These are phyloP conservation scores for Stephania japonica DNA, from an alignment of 164 flowering plant genomes.

Conservation along the genomic window DNA sequence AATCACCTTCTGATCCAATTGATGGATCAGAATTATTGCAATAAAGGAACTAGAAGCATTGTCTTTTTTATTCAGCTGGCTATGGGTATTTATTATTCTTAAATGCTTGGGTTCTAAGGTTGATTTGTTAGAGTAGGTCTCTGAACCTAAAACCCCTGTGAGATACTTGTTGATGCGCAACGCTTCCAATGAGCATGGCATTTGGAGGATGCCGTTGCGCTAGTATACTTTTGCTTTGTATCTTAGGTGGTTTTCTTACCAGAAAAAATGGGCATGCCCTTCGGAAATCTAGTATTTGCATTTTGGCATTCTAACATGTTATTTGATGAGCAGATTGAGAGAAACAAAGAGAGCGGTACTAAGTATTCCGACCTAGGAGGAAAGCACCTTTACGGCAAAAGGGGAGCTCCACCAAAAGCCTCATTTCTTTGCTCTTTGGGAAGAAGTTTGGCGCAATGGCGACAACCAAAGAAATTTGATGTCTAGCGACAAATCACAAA, in stretches of 20 bases:
- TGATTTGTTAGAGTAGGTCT: neutral
- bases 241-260: no score
- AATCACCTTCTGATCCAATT: neutral
- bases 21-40: neutral
- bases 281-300: neutral
- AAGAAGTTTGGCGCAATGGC: constrained; percentile 63
- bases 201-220: neutral
- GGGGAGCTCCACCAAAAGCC: constrained; percentile 34
- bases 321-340: constrained; percentile 48
- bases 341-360: constrained; percentile 51
- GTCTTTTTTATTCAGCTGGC: neutral
- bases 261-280: neutral
- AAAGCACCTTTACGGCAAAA: constrained; percentile 64
- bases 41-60: neutral
- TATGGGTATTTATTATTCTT: neutral
- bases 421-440: constrained; percentile 55
- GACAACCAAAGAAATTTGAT: constrained; percentile 66
- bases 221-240: neutral
- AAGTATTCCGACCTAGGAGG: constrained; percentile 69
- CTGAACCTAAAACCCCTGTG: neutral
- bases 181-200: neutral
- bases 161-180: neutral
- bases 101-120: no score
- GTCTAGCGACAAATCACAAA: constrained; percentile 19
- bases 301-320: neutral